phyloP scores from a whole-genome alignment of 192 early-diverging fungal species.

The Fimicolochytrium jonesii region DNA sequence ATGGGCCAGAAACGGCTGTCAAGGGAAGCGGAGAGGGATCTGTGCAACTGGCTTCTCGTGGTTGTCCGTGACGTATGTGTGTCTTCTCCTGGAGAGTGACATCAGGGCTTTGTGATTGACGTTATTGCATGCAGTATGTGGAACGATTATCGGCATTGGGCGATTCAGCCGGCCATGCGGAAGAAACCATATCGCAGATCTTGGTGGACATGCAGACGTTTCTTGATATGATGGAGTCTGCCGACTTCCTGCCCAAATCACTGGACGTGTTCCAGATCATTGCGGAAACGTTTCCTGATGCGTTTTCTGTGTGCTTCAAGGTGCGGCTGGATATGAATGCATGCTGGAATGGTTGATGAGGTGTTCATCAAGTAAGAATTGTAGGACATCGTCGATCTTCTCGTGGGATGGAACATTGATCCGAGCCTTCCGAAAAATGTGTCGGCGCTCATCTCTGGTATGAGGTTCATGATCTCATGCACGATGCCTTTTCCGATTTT shows the following conservation, averaged over 20 bases:
- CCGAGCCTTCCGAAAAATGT: constrained; percentile 34
- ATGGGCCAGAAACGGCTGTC: not conserved
- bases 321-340: constrained; percentile 14
- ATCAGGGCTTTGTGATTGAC: not conserved
- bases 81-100: not conserved
- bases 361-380: not conserved
- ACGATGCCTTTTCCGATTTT: constrained; percentile 1
- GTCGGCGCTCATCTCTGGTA: constrained; percentile 46
- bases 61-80: constrained; percentile 7
- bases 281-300: constrained; percentile 25
- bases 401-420: constrained; percentile 70
- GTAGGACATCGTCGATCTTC: constrained; percentile 57
- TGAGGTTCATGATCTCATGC: not conserved
- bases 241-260: constrained; percentile 28
- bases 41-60: constrained; percentile 16
- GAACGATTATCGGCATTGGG: not conserved
- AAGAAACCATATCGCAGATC: constrained; percentile 11
- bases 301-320: constrained; percentile 31
- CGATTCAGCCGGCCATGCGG: not conserved
- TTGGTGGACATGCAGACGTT: constrained; percentile 30
- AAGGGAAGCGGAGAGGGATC: constrained; percentile 12
- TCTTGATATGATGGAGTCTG: constrained; percentile 30
- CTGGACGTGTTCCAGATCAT: constrained; percentile 35
- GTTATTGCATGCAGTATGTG: not conserved
- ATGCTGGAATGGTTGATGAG: not conserved